phyloP scores from a whole-genome alignment of 768 basidiomycete species.

The Termitomyces sp. region DNA sequence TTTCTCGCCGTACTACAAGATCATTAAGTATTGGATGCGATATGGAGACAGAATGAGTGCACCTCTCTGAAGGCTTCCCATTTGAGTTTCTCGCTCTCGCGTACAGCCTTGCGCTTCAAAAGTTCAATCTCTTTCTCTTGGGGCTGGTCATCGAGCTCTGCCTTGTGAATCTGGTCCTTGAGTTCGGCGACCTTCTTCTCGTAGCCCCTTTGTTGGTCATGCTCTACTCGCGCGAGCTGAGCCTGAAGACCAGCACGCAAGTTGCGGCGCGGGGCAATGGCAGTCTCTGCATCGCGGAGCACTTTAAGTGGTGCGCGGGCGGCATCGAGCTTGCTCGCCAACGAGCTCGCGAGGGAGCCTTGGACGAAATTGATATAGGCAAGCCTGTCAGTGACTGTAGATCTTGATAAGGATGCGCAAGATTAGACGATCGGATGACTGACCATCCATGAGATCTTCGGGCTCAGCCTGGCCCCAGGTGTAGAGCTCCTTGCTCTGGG shows the following conservation, averaged over 20 bases:
- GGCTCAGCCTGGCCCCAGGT: slow-evolving; percentile 74
- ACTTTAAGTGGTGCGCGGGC: slow-evolving; percentile 66
- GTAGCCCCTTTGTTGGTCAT: slow-evolving; percentile 54
- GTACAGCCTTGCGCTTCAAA: slow-evolving; percentile 68
- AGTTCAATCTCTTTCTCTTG: slow-evolving; percentile 69
- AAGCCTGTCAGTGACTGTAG: slow-evolving; percentile 68
- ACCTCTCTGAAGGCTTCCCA: slow-evolving; percentile 86
- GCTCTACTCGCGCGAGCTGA: slow-evolving; percentile 63
- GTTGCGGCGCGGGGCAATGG: slow-evolving; percentile 56
- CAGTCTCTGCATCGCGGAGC: slow-evolving; percentile 64
- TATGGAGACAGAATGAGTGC: not conserved
- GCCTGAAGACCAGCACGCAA: slow-evolving; percentile 48
- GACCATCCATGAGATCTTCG: slow-evolving; percentile 74
- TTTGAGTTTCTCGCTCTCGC: slow-evolving; percentile 69
- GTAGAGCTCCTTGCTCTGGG: slow-evolving; percentile 80
- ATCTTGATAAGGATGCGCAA: slow-evolving; percentile 5
- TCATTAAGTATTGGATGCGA: not conserved
- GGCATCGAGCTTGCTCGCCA: slow-evolving; percentile 57
- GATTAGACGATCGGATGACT: slow-evolving; percentile 13
- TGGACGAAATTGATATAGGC: slow-evolving; percentile 78
- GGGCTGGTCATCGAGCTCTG: slow-evolving; percentile 55
- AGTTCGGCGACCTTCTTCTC: slow-evolving; percentile 71
- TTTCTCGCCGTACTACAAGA: slow-evolving; percentile 74
- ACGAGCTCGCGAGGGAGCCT: slow-evolving; percentile 56
- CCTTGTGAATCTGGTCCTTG: slow-evolving; percentile 60